A percentile compares a stretch with the other conserved stretches of the same genome.
Evolutionary conservation across 2,329 filamentous ascomycete genomes (phyloP).

Genomic region (Exserohilum turcica): DNA sequence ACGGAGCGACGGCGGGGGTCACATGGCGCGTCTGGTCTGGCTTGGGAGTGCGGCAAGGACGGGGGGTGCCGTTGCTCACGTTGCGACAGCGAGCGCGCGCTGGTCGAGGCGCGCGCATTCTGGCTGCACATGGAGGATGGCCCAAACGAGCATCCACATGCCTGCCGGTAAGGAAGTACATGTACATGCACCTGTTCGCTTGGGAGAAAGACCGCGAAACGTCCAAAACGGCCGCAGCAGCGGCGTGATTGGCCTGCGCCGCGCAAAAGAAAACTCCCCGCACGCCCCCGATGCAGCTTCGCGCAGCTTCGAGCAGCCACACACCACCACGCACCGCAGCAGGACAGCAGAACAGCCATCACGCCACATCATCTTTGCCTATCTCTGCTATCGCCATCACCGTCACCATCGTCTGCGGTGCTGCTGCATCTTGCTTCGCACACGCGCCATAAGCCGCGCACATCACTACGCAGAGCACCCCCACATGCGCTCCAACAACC

Average conservation of each 20-base stretch:
- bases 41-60: not conserved
- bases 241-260: conserved; percentile 9
- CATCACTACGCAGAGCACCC: not conserved
- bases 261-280: conserved; percentile 1
- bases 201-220: conserved; percentile 16
- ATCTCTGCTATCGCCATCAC: too few species aligned
- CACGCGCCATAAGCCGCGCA: not conserved
- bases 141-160: conserved; percentile 2
- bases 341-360: conserved; percentile 4
- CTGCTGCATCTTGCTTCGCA: not conserved
- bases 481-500: not conserved
- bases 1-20: conserved; percentile 15
- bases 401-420: not conserved
- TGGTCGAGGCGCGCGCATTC: not conserved
- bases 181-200: too few species aligned
- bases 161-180: conserved; percentile 8
- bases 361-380: not conserved
- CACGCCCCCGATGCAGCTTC: conserved; percentile 10
- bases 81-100: conserved; percentile 3
- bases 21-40: conserved; percentile 17
- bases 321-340: conserved; percentile 3
- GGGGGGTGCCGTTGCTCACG: not conserved
- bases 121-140: conserved; percentile 1
- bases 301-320: conserved; percentile 11
- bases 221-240: conserved; percentile 10